These are phyloP conservation scores for Haberlea rhodopensis DNA, from an alignment of 257 asterid species.

Conservation along the genomic window DNA sequence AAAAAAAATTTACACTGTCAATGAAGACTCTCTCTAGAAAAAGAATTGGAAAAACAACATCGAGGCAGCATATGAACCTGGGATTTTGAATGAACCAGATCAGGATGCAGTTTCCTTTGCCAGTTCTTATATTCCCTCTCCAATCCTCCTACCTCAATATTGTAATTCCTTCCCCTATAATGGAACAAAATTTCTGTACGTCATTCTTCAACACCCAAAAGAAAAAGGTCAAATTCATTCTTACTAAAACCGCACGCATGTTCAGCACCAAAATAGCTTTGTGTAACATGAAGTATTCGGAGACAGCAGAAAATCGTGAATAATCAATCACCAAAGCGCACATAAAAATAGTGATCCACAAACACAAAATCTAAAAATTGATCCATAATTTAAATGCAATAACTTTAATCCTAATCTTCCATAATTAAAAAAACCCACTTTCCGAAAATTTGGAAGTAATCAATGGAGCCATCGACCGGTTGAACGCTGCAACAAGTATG, in stretches of 20 bases:
- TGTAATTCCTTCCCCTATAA: slow-evolving; percentile 59
- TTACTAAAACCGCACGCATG: not conserved
- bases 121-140: slow-evolving; percentile 85
- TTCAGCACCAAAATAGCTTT: not conserved
- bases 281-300: not conserved
- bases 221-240: not conserved
- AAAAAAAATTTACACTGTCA: slow-evolving; percentile 18
- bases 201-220: slow-evolving; percentile 14
- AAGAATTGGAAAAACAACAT: slow-evolving; percentile 10
- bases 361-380: not conserved
- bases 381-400: not conserved
- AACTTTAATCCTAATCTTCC: slow-evolving; percentile 5
- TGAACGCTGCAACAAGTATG: slow-evolving; percentile 71
- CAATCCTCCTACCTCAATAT: slow-evolving; percentile 49
- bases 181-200: slow-evolving; percentile 18
- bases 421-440: slow-evolving; percentile 45
- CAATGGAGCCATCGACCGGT: slow-evolving; percentile 59
- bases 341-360: not conserved
- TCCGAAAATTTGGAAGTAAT: slow-evolving; percentile 81
- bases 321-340: not conserved
- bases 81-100: slow-evolving; percentile 86
- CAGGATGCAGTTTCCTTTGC: slow-evolving; percentile 99
- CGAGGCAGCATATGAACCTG: slow-evolving; percentile 41
- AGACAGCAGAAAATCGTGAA: not conserved
- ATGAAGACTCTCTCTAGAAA: not conserved